phyloP scores from a whole-genome alignment of 257 asterid species.

The Scutellaria minor region DNA sequence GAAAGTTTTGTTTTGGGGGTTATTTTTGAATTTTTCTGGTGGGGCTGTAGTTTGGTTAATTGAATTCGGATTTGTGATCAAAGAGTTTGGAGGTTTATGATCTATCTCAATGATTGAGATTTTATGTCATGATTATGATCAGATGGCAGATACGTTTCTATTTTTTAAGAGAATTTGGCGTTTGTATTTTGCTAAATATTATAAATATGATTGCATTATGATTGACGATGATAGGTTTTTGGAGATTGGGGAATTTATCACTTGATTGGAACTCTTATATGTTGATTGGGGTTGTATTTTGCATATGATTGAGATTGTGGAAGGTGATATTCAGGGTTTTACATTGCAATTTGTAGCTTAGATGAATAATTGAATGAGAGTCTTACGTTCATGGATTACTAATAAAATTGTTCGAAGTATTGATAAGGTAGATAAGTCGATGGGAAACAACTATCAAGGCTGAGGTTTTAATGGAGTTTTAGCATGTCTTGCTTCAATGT shows the following conservation, averaged over 20 bases:
- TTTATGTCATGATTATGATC: conserved; percentile 15
- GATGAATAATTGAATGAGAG: conserved; percentile 14
- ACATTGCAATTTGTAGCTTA: too few species aligned
- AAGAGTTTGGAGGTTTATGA: not conserved
- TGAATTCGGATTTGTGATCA: conserved; percentile 22
- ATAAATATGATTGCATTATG: not conserved
- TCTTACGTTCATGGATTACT: not conserved
- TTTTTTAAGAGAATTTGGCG: conserved; percentile 26
- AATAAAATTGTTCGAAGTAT: conserved; percentile 11
- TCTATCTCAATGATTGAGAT: conserved; percentile 6
- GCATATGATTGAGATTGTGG: conserved; percentile 6
- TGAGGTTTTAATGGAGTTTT: conserved; percentile 3
- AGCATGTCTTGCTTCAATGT: conserved; percentile 1
- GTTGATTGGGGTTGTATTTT: conserved; percentile 14
- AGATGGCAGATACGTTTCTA: not conserved
- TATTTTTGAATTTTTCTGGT: not conserved
- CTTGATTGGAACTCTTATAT: not conserved
- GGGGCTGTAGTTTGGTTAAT: conserved; percentile 3
- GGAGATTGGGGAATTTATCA: not conserved
- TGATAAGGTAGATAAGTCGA: not conserved
- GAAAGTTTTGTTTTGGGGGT: not conserved
- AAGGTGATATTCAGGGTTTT: too few species aligned
- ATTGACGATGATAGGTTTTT: conserved; percentile 4
- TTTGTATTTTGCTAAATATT: conserved; percentile 1
- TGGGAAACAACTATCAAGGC: not conserved